phyloP scores from a whole-genome alignment of 208 protist species.

The Vickermania ingenoplastis region DNA sequence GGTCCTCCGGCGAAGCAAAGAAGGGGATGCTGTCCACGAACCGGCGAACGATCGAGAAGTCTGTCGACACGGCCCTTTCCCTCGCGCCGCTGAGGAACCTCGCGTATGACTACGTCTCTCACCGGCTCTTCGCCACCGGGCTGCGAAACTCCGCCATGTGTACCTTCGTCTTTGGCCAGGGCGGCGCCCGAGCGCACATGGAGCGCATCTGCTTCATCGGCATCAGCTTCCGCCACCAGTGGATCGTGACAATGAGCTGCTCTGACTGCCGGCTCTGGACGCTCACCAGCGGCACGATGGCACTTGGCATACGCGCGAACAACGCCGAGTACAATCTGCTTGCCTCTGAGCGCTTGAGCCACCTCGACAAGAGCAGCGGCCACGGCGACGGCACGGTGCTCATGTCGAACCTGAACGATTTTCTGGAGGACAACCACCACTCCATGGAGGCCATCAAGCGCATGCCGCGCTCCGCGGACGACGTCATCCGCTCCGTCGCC shows the following conservation, averaged over 20 bases:
- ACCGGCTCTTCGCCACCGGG: conserved; percentile 57
- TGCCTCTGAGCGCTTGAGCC: conserved; percentile 19
- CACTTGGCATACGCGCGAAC: conserved; percentile 54
- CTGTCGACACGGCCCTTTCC: conserved; percentile 9
- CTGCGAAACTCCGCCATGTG: conserved; percentile 54
- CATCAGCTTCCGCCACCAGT: conserved; percentile 24
- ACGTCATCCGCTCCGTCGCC: conserved; percentile 1
- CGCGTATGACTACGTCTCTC: conserved; percentile 48
- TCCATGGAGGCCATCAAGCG: neutral
- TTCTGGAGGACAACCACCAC: conserved; percentile 1
- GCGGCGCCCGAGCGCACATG: conserved; percentile 36
- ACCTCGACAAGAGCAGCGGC: conserved; percentile 2
- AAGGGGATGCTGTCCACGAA: conserved; percentile 23
- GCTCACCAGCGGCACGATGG: conserved; percentile 31
- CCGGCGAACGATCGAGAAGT: conserved; percentile 16
- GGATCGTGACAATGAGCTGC: conserved; percentile 41
- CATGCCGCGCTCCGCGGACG: neutral
- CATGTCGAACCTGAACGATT: neutral
- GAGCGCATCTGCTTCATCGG: conserved; percentile 32
- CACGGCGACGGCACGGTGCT: neutral
- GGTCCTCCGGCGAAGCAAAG: neutral
- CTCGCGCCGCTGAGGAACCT: conserved; percentile 34
- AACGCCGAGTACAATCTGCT: conserved; percentile 46
- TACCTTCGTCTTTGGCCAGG: conserved; percentile 49
- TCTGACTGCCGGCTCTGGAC: conserved; percentile 54